These are phyloP conservation scores for Ophiocordyceps camponoti-floridani DNA, from an alignment of 2,329 filamentous ascomycete genomes.

Conservation along the genomic window DNA sequence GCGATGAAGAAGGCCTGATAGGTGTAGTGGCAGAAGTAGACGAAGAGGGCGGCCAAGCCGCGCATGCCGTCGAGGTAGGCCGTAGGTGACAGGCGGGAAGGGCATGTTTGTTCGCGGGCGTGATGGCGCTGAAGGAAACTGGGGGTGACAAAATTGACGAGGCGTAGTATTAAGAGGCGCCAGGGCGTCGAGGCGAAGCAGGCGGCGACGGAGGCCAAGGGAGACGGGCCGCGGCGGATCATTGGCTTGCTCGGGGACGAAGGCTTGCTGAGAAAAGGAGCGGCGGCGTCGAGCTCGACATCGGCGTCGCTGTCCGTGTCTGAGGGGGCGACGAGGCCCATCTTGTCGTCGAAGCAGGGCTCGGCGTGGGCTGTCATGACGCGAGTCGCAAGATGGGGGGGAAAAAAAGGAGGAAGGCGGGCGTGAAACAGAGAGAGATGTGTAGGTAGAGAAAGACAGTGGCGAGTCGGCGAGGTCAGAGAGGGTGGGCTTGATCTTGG, in stretches of 20 bases:
- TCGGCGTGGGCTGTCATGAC: background rate
- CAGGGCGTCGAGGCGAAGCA: slow-evolving; percentile 16
- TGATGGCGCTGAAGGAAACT: slow-evolving; percentile 30
- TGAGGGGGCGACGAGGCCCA: slow-evolving; percentile 1
- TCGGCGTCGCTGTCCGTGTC: slow-evolving; percentile 1
- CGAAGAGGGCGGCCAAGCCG: slow-evolving; percentile 34
- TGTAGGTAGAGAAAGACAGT: background rate
- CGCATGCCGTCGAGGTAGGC: slow-evolving; percentile 41
- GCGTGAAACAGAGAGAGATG: background rate
- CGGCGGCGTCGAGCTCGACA: background rate
- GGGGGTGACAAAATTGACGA: slow-evolving; percentile 29
- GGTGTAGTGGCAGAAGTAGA: slow-evolving; percentile 38
- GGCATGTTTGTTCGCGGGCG: slow-evolving; percentile 20
- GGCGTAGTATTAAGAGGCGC: slow-evolving; percentile 18
- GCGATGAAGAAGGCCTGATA: slow-evolving; percentile 34
- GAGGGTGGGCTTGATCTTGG: background rate
- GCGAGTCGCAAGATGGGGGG: background rate
- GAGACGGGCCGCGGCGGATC: slow-evolving; percentile 3
- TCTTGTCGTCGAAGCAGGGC: background rate
- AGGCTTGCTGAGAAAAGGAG: slow-evolving; percentile 2
- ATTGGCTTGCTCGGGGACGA: background rate
- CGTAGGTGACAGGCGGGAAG: slow-evolving; percentile 28
- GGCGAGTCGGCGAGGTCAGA: background rate
- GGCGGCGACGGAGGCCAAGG: slow-evolving; percentile 11
- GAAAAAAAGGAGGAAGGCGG: background rate